Percentiles rank a stretch among this genome's conserved stretches.
Evolutionary conservation across 2,329 filamentous ascomycete genomes (phyloP).

Genomic region (Calonectria hongkongensis): DNA sequence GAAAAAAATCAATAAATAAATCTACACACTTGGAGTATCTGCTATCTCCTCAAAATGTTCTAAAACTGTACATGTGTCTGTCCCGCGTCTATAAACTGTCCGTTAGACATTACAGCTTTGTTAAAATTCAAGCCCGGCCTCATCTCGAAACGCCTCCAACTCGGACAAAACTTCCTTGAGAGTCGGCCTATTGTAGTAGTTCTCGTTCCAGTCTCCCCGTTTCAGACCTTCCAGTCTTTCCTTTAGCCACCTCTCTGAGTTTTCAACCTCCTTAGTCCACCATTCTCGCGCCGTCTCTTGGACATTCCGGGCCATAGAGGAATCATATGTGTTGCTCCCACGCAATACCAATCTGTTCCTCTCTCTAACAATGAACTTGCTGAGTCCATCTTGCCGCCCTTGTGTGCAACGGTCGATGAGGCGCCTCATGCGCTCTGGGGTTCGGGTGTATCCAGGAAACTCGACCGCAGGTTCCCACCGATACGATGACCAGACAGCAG

Average conservation of each 20-base stretch:
- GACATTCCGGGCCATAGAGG: conserved; percentile 60
- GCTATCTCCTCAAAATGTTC: not conserved
- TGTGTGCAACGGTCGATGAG: conserved; percentile 73
- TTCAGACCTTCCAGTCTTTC: conserved; percentile 62
- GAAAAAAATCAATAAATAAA: conserved; percentile 1
- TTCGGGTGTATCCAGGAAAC: conserved; percentile 72
- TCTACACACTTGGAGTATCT: conserved; percentile 6
- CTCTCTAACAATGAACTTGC: conserved; percentile 65
- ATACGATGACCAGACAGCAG: conserved; percentile 76
- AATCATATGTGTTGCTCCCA: conserved; percentile 55
- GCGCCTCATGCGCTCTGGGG: conserved; percentile 65
- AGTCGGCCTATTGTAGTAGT: conserved; percentile 69
- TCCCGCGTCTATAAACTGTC: conserved; percentile 28
- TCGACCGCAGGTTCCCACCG: conserved; percentile 72
- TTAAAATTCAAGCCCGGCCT: conserved; percentile 46
- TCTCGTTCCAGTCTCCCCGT: conserved; percentile 68
- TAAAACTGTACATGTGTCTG: conserved; percentile 27
- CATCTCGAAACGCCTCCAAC: conserved; percentile 55
- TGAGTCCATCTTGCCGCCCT: conserved; percentile 67
- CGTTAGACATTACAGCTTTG: not conserved
- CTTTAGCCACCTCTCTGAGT: conserved; percentile 68
- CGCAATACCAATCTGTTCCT: conserved; percentile 68
- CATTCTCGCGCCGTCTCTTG: conserved; percentile 65
- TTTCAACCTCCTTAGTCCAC: conserved; percentile 69
- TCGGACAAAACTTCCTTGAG: conserved; percentile 65